Evolutionary conservation across 2,329 filamentous ascomycete species (phyloP).

Genomic region (Akanthomyces muscarius): DNA sequence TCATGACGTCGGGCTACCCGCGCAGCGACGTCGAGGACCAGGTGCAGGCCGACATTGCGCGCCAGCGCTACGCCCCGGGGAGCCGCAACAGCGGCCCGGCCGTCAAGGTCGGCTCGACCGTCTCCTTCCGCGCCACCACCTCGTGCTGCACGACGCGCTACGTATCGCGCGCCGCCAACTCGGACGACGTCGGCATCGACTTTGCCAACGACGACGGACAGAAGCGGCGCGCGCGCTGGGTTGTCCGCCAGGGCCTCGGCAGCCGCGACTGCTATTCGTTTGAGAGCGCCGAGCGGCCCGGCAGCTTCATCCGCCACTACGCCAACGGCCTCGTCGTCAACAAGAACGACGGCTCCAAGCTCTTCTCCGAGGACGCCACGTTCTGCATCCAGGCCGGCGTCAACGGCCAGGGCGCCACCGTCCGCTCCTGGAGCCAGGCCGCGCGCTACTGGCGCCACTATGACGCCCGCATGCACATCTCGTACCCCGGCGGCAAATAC

Average conservation of each 20-base stretch:
- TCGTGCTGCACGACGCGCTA: conserved; percentile 51
- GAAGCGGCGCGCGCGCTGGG: conserved; percentile 51
- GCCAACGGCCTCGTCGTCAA: conserved; percentile 48
- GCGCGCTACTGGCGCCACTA: conserved; percentile 56
- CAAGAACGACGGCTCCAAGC: conserved; percentile 51
- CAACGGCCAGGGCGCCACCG: conserved; percentile 46
- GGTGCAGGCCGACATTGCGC: conserved; percentile 58
- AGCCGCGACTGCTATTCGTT: conserved; percentile 58
- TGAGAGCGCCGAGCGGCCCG: conserved; percentile 54
- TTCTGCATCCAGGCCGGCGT: conserved; percentile 55
- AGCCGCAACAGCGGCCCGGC: conserved; percentile 45
- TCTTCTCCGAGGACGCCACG: conserved; percentile 58
- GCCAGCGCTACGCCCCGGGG: conserved; percentile 49
- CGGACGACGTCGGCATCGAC: conserved; percentile 46
- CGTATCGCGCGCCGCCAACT: conserved; percentile 47
- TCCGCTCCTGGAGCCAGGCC: conserved; percentile 56
- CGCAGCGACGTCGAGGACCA: conserved; percentile 53
- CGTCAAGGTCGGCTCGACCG: conserved; percentile 44
- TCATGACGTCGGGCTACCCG: conserved; percentile 60
- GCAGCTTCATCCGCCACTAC: conserved; percentile 55
- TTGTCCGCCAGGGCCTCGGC: conserved; percentile 50
- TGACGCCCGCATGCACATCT: conserved; percentile 36
- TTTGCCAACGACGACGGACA: conserved; percentile 48
- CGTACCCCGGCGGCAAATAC: conserved; percentile 52
- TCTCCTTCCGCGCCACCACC: conserved; percentile 55